Conservation (phyloP, 352 stramenopile species). For the Phytophthora tentaculata region DNA sequence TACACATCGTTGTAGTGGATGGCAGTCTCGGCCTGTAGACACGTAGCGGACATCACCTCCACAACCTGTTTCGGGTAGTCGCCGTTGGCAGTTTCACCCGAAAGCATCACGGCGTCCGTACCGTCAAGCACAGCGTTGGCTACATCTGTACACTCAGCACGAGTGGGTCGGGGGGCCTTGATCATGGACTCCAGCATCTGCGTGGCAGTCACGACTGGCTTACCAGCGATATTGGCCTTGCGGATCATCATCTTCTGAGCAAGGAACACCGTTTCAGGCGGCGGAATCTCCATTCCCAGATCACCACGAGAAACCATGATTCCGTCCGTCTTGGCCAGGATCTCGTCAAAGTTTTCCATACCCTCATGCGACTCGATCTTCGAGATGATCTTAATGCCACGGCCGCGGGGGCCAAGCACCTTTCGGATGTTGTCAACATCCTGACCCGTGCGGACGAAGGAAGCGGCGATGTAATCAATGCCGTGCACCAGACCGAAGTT, state of each 20-base stretch:
- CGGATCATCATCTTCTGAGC: conserved; percentile 99
- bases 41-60: conserved; percentile 94
- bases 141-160: conserved; percentile 98
- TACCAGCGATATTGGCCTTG: conserved; percentile 95
- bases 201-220: conserved; percentile 98
- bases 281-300: conserved; percentile 98
- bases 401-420: conserved; percentile 82
- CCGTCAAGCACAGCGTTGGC: conserved; percentile 91
- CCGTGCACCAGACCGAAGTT: conserved; percentile 96
- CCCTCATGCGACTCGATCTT: conserved; percentile 99
- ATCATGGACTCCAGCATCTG: conserved; percentile 99
- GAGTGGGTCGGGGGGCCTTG: conserved; percentile 96
- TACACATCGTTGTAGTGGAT: conserved; percentile 92
- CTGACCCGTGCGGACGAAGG: conserved; percentile 96
- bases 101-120: conserved; percentile 95
- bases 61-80: conserved; percentile 96
- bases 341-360: conserved; percentile 95
- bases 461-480: conserved; percentile 98
- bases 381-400: conserved; percentile 95
- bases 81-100: conserved; percentile 97
- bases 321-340: conserved; percentile 96
- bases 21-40: conserved; percentile 86
- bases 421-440: conserved; percentile 97
- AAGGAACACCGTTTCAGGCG: conserved; percentile 97
- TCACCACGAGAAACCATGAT: conserved; percentile 99